Conservation (phyloP, 208 protist species). For the Zelonia costaricensis region DNA sequence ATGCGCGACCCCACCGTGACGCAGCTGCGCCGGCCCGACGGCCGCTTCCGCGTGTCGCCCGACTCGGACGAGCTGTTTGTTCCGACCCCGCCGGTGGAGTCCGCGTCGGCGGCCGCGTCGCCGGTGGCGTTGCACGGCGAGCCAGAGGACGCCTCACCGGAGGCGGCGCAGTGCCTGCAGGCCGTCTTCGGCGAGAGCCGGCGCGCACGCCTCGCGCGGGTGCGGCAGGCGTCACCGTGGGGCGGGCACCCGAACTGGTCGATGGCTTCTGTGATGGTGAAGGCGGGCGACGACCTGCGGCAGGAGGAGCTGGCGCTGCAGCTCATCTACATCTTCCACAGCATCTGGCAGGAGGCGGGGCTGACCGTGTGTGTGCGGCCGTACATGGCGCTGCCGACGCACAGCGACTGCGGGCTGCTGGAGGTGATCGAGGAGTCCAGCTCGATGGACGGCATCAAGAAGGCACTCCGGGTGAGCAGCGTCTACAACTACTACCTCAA, state of each 20-base stretch:
- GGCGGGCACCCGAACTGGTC: constrained; percentile 88
- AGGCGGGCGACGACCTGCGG: constrained; percentile 91
- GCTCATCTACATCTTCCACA: constrained; percentile 83
- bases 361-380: constrained; percentile 79
- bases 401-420: constrained; percentile 79
- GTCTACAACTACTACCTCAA: constrained; percentile 82
- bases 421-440: constrained; percentile 88
- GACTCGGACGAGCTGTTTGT: constrained; percentile 54
- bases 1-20: constrained; percentile 74
- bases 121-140: background rate
- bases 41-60: constrained; percentile 50
- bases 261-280: constrained; percentile 88
- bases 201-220: constrained; percentile 41
- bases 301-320: constrained; percentile 95
- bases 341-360: constrained; percentile 85
- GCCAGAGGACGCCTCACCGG: constrained; percentile 24
- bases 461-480: constrained; percentile 57
- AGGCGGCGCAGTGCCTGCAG: constrained; percentile 30
- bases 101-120: background rate
- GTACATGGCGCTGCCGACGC: constrained; percentile 83
- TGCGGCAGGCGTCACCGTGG: constrained; percentile 70
- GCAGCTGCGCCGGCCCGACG: constrained; percentile 60
- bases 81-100: constrained; percentile 6
- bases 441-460: constrained; percentile 93
- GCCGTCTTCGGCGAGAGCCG: constrained; percentile 72